Base-by-base conservation (phyloP, 306 rosid species). In the Cucumis cinereus region DNA sequence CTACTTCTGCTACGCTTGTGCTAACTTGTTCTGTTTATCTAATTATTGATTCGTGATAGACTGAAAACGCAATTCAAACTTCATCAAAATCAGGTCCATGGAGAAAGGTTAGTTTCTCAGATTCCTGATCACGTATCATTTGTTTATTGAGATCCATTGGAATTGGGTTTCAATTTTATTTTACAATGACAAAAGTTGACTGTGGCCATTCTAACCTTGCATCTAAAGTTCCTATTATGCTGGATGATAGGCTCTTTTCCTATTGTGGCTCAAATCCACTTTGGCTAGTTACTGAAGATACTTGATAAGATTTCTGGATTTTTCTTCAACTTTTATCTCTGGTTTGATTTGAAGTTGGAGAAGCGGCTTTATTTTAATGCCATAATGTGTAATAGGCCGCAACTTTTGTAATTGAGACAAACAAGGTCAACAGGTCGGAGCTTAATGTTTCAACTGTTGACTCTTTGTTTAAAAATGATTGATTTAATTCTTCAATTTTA, bases 81-180 rank as follows among this genome's bases (percentile, higher is more conserved):
- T 85, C 98, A 83, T 83, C 98, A 74, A 95, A 85, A 81, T 81
- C 97, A 63, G 99, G 99, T 57, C 99, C 98, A 79, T 95, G 99
- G 99, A 92, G 99, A 86, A 92, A 95, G 98, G 99, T 95, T 83
- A 62, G 91, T 81, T 30, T 74, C 62, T 74, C 40, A 26, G 56
- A 17, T 20, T 56, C 36, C 79, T 26, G n/a, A 38, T 76, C 40
- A 53, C 8, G 11, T 53, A 45, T 22, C 15, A 15, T 74, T 55
- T 38, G 8, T 41, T 36, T 56, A 20, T 38, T 75, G 40, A 28
- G 40, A 22, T 56, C 36, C 28, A 24, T 45, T 26, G 58, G 41
- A 15, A 15, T 47, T 19, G 41, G 38, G 59, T 26, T 49, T 49
- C 2, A 26, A 26, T 71, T 16, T 24, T 7, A 26, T 71, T 16